Evolutionary conservation across 108 stramenopile species (phyloP).

Genomic region (Nitzschia inconspicua): DNA sequence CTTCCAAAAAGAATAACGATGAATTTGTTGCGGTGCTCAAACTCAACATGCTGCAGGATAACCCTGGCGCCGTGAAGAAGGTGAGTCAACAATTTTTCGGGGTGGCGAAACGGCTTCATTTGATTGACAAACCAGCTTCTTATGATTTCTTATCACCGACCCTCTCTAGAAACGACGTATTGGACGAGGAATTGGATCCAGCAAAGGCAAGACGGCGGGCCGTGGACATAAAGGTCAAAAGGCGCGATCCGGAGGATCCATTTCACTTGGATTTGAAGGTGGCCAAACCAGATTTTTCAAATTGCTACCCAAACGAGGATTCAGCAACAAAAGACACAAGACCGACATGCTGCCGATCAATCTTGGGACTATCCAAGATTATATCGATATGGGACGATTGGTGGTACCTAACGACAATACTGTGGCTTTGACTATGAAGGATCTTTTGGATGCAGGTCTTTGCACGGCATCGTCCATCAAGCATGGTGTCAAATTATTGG

Average conservation of each 20-base stretch:
- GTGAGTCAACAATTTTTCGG: slow-evolving; percentile 5
- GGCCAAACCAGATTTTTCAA: slow-evolving; percentile 98
- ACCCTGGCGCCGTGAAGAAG: slow-evolving; percentile 81
- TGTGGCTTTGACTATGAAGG: slow-evolving; percentile 82
- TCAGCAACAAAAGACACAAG: slow-evolving; percentile 86
- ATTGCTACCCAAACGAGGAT: slow-evolving; percentile 94
- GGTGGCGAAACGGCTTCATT: background rate
- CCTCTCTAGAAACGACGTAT: slow-evolving; percentile 57
- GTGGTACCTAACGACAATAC: slow-evolving; percentile 19
- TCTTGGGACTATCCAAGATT: slow-evolving; percentile 85
- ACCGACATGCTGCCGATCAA: slow-evolving; percentile 73
- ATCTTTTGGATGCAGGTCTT: slow-evolving; percentile 86
- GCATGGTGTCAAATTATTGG: slow-evolving; percentile 89
- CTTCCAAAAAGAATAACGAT: background rate
- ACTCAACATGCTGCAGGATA: slow-evolving; percentile 76
- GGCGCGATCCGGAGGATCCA: slow-evolving; percentile 83
- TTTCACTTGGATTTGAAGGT: slow-evolving; percentile 90
- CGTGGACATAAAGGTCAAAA: slow-evolving; percentile 97
- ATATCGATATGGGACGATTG: slow-evolving; percentile 93
- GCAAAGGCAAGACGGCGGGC: slow-evolving; percentile 94
- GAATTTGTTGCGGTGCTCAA: slow-evolving; percentile 63
- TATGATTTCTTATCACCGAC: background rate
- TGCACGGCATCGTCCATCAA: slow-evolving; percentile 65
- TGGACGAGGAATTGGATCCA: slow-evolving; percentile 96
- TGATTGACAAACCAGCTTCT: background rate